Base-by-base conservation (phyloP, 1,284 basidiomycete genomes). In the Ustilago sp. region DNA sequence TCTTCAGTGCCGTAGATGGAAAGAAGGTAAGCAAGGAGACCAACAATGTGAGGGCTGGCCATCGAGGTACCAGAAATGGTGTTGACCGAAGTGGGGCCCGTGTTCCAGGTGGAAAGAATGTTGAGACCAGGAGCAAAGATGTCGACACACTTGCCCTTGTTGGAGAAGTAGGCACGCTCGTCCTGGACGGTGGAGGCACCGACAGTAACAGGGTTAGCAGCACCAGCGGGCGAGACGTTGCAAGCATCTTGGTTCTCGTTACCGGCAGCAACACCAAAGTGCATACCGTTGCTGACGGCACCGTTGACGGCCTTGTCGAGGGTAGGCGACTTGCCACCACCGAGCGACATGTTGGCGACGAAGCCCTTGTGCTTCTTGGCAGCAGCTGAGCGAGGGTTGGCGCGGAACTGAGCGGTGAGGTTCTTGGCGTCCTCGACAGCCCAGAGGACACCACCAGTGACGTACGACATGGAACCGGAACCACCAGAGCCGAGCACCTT, bases 321-420 rank as follows among this genome's bases (percentile, higher is more conserved):
- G 51, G 93, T 90, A 47, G 89, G 89, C n/a, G 94, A 94, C 89
- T 95, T 96, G 80, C 94, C 94, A 84, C 96, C 96, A 77, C 96
- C 96, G 62, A 99, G 92, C 86, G 92, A 94, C 96, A 99, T 98
- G 90, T 96, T 98, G 72, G 93, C 94, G 78, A 98, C 95, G 45
- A 95, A 96, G 43, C 96, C 96, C 89, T 95, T 95, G 89, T 94
- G 92, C 70, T 88, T 89, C 79, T 80, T 80, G 73, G 91, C 92
- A 85, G 89, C 90, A 62, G 91, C 91, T n/a, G 89, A 90, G 59
- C 86, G 88, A 65, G 88, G 89, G 80, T 90, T 86, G 87, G 94
- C 92, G 15, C 89, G 89, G 23, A 88, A 88, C 48, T 93, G 91
- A 13, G 74, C 68, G 28, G 89, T 89, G 36, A 86, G 87, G 2